Evolutionary conservation across 2,329 filamentous ascomycete genomes (phyloP), one percentile per base, ranked within the genome.

Genomic region (Fusarium pilosicola): DNA sequence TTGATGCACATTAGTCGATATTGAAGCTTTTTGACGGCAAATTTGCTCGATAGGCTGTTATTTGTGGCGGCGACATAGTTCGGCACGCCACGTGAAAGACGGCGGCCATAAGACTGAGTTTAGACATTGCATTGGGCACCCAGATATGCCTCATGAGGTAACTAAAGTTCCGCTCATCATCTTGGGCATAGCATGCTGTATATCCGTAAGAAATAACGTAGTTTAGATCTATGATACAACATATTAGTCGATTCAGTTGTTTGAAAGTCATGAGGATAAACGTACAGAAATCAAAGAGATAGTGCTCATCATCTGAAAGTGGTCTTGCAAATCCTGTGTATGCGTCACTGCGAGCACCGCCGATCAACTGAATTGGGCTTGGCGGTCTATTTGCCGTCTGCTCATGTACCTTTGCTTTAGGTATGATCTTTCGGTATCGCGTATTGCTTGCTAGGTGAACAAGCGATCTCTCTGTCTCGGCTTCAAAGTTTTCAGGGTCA

Each of bases 41-140:
- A 69, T 8, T 28, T 69, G 3, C 39, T 45, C 0, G 64, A 57
- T 20, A 62, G 45, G 2, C n/a, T 49, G 15, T 74, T 74, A 22
- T 52, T 64, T 18, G 59, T 74, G 24, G 39, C 34, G 18, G 38
- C 13, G 7, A 54, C 64, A n/a, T 74, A 74, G 44, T 74, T 71
- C 72, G 71, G 22, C 72, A 74, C 9, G 72, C 72, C 10, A 74
- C 68, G 1, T 71, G 68, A 10, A 74, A 71, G 22, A 74, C 45
- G 5, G 72, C 71, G 8, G 71, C 51, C 64, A 74, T 74, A 24
- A 74, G 34, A 7, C 68, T 55, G 20, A 68, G 42, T 7, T 70
- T 41, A 9, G 61, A 22, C 68, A 74, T 74, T 10, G 68, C 68
- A 34, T 63, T 69, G 2, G 72, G 72, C 2, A 74, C 54, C 72